Evolutionary conservation across 2,329 filamentous ascomycete genomes (phyloP).

Genomic region (Balansia obtecta): DNA sequence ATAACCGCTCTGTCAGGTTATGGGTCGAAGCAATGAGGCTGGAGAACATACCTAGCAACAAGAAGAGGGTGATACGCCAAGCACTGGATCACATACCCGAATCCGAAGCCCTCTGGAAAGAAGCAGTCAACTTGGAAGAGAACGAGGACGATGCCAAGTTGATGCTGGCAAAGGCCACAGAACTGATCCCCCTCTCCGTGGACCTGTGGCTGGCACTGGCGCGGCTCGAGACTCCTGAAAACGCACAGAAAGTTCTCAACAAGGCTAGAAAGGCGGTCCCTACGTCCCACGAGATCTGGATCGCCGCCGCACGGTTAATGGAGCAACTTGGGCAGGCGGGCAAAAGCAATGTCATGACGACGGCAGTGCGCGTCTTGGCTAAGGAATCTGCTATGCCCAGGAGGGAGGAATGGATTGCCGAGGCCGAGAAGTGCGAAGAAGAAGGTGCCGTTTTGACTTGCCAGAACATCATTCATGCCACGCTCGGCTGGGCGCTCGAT

Average conservation of each 20-base stretch:
- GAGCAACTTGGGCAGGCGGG: slow-evolving; percentile 70
- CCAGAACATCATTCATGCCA: slow-evolving; percentile 80
- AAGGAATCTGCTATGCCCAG: slow-evolving; percentile 94
- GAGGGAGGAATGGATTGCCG: slow-evolving; percentile 90
- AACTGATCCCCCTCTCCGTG: slow-evolving; percentile 85
- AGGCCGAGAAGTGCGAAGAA: slow-evolving; percentile 89
- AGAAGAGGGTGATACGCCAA: slow-evolving; percentile 85
- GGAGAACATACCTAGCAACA: slow-evolving; percentile 68
- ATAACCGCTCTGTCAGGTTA: slow-evolving; percentile 73
- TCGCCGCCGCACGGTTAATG: slow-evolving; percentile 81
- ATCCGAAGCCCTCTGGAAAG: slow-evolving; percentile 96
- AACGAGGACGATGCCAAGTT: slow-evolving; percentile 78
- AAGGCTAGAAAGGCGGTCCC: slow-evolving; percentile 88
- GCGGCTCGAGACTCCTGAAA: slow-evolving; percentile 75
- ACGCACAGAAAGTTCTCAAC: slow-evolving; percentile 91
- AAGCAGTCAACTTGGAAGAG: slow-evolving; percentile 89
- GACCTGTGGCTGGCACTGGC: slow-evolving; percentile 93
- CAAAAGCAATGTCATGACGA: slow-evolving; percentile 87
- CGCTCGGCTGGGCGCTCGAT: slow-evolving; percentile 82
- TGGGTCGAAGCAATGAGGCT: slow-evolving; percentile 96
- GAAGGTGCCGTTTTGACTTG: slow-evolving; percentile 83
- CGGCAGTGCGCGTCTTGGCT: slow-evolving; percentile 75
- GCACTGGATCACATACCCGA: slow-evolving; percentile 88
- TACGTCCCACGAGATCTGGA: slow-evolving; percentile 92
- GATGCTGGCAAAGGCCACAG: slow-evolving; percentile 85